These are phyloP conservation scores for Suhomyces faveliae DNA, from an alignment of 805 yeast genomes.

Conservation along the genomic window DNA sequence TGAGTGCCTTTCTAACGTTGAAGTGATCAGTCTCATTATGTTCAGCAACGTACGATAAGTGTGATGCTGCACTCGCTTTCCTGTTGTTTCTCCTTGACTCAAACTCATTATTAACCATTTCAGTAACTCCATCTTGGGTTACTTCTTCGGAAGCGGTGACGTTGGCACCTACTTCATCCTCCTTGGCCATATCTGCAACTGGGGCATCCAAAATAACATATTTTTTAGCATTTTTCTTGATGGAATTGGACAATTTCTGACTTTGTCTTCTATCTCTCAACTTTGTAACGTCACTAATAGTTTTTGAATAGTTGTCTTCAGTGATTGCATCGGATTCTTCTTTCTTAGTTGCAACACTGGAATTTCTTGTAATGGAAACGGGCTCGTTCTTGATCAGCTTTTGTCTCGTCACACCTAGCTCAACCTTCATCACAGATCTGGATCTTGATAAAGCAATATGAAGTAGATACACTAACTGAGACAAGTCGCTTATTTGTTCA, in stretches of 20 bases:
- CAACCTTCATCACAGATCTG: conserved; percentile 51
- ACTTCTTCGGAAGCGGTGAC: conserved; percentile 14
- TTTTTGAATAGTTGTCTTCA: conserved; percentile 60
- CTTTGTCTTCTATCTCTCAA: conserved; percentile 72
- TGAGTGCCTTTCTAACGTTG: conserved; percentile 24
- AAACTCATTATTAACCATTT: conserved; percentile 1
- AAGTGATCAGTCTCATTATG: conserved; percentile 28
- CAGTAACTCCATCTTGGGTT: conserved; percentile 15
- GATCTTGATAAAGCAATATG: conserved; percentile 83
- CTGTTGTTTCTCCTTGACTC: conserved; percentile 6
- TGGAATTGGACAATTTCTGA: conserved; percentile 51
- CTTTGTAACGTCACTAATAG: conserved; percentile 73
- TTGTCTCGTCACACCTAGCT: conserved; percentile 6
- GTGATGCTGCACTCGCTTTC: conserved; percentile 25
- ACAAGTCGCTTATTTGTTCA: conserved; percentile 59
- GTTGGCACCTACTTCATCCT: conserved; percentile 17
- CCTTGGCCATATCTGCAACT: conserved; percentile 40
- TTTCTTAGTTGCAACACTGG: neutral
- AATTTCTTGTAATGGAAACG: neutral
- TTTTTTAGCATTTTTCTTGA: conserved; percentile 61
- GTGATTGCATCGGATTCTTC: conserved; percentile 8
- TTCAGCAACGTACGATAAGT: conserved; percentile 26
- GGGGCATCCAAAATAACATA: conserved; percentile 69
- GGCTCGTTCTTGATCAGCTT: neutral
- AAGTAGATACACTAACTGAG: conserved; percentile 72